Evolutionary conservation across 2,329 filamentous ascomycete genomes (phyloP).

Genomic region (Ustulina deusta): DNA sequence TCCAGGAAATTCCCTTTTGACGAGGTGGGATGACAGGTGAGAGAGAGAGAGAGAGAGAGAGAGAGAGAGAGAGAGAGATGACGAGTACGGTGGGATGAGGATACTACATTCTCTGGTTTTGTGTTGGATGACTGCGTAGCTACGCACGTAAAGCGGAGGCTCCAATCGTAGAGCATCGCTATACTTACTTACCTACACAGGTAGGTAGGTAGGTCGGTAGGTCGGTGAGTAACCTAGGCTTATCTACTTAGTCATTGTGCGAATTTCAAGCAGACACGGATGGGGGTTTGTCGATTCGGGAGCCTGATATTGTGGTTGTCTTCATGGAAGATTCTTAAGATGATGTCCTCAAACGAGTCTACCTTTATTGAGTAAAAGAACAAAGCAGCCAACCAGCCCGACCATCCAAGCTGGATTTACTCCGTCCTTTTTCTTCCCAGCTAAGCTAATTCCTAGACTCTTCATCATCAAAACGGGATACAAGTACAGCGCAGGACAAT

Average conservation of each 20-base stretch:
- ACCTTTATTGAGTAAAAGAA: background rate
- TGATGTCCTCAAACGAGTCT: too few relatives aligned
- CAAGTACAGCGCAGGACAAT: conserved; percentile 12
- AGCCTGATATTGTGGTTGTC: background rate
- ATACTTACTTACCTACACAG: background rate
- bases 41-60: background rate
- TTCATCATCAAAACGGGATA: conserved; percentile 21
- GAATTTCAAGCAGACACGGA: background rate
- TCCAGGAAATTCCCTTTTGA: background rate
- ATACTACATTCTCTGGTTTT: too few relatives aligned
- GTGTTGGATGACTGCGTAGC: too few relatives aligned
- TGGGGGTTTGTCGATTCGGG: too few relatives aligned
- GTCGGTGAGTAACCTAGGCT: too few relatives aligned
- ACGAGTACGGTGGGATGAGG: background rate
- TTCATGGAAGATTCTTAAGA: background rate
- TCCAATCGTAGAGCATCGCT: background rate
- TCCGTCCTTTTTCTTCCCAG: background rate
- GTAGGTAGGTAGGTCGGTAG: background rate
- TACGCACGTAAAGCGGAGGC: background rate
- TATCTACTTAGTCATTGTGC: background rate
- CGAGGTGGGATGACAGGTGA: background rate
- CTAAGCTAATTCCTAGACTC: conserved; percentile 17
- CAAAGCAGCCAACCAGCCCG: background rate
- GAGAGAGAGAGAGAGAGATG: background rate
- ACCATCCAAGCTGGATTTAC: background rate